Evolutionary conservation across 2,329 filamentous ascomycete genomes (phyloP), one percentile per base, ranked within the genome.

Genomic region (Alternaria sp.): DNA sequence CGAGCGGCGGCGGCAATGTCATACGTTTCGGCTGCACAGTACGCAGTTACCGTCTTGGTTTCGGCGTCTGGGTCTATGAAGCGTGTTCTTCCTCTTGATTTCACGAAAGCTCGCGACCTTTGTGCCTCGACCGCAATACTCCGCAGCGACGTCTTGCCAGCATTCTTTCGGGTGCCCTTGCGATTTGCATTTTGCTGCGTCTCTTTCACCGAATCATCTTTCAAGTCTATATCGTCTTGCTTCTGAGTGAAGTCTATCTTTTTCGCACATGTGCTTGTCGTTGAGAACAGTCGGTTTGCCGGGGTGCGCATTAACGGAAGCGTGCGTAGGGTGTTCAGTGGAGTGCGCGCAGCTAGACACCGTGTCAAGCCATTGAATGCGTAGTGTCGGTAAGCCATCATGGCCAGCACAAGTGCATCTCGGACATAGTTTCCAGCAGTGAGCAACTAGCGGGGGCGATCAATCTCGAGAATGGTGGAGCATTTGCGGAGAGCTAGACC

Each of bases 91-190:
- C 81, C 80, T 55, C 70, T 73, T 50, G 81, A 78, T 68, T 81
- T 82, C 62, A 88, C 78, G 63, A 85, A 80, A 1, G 81, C 81
- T 68, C 80, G 83, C 58, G 80, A 86, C 65, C 79, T 81, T 78
- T 97, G 92, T 17, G 93, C 93, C 69, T 95, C 92, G 17, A 92
- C 90, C 31, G 93, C 92, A 11, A 96, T 92, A 58, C 93, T 86
- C 54, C 94, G 88, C 31, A 97, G 82, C 2, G 92, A 77, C 17
- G 74, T 76, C 52, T 75, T 76, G 49, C 57, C 63, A 21, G 69
- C 69, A 66, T 67, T 69, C 46, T 76, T 77, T 24, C 74, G 60
- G 3, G 67, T 31, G 1, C 49, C 67, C 50, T 76, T 76, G 8
- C 62, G 66, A 13, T 64, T 57, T 4, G 34, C 5, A n/a, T 60